Conservation (phyloP, 768 basidiomycete species). For the Pisolithus tinctorius region DNA sequence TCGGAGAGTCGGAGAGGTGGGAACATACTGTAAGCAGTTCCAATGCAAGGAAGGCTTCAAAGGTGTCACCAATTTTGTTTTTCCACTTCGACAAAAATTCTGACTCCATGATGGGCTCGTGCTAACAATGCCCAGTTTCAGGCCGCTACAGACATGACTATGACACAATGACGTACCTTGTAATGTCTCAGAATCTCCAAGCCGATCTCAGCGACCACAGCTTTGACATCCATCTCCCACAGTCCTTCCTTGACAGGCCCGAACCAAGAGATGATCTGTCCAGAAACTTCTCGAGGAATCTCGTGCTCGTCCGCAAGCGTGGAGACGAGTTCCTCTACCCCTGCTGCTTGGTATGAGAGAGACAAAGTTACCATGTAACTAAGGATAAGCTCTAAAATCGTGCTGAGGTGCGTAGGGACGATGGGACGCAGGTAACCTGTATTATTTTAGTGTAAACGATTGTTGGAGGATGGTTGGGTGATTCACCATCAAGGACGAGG, state of each 20-base stretch:
- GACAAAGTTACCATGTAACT: constrained; percentile 63
- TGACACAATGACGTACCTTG: constrained; percentile 33
- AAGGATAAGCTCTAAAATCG: constrained; percentile 70
- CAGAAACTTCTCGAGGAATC: constrained; percentile 49
- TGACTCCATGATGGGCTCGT: constrained; percentile 49
- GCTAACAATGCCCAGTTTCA: constrained; percentile 31
- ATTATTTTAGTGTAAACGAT: constrained; percentile 1
- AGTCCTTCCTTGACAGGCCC: constrained; percentile 47
- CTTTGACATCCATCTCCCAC: constrained; percentile 63
- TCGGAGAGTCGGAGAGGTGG: not conserved
- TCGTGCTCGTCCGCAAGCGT: constrained; percentile 71
- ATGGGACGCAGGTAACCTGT: constrained; percentile 72
- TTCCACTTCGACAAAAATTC: constrained; percentile 67
- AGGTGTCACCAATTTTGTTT: constrained; percentile 69
- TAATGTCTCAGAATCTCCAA: constrained; percentile 61
- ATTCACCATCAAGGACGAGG: constrained; percentile 61
- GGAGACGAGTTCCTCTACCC: constrained; percentile 52
- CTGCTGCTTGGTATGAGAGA: constrained; percentile 43
- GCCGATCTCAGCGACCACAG: constrained; percentile 70
- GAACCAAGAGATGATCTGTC: constrained; percentile 80
- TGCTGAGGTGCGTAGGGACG: constrained; percentile 54
- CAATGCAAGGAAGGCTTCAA: constrained; percentile 55
- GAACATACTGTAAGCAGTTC: constrained; percentile 56
- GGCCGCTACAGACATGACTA: not conserved
- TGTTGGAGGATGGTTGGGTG: not conserved